Evolutionary conservation across 2,329 filamentous ascomycete species (phyloP), one percentile per base, ranked within the genome.

Genomic region (Fusarium sp.): DNA sequence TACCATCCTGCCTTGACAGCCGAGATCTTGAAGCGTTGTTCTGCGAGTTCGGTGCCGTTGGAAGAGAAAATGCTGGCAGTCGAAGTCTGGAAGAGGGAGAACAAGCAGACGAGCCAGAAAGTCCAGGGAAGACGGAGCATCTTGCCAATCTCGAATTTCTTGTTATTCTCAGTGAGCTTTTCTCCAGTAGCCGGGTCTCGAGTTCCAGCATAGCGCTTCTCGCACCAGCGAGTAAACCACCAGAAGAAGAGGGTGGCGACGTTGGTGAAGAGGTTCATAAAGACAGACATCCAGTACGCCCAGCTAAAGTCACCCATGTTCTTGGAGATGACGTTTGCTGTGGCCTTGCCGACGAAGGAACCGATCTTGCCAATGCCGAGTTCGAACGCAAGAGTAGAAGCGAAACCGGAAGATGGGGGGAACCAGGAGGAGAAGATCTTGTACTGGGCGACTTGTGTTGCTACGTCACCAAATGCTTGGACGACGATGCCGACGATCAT

Each of bases 391-490:
- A 92, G 82, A 0, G 89, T 92, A 0, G 89, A 89, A 0, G 89
- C 90, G 75, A 92, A 92, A 2, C 90, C 90, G 64, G 88, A 86
- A 9, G 84, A 89, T 0, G 90, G 90, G 0, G 89, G 84, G 69
- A 92, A 92, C 90, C 90, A 92, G 0, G 88, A 90, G 0, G 88
- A 90, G 73, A 92, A 92, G 69, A 92, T 87, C 69, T 91, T 90
- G 78, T 91, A 92, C 76, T 91, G 89, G 0, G 90, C 90, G 33
- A 91, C 85, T 72, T 92, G 89, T 0, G 90, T 92, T 0, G 90
- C 88, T 22, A 91, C 89, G 69, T 91, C 90, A n/a, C 90, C 90
- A 0, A 92, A 79, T 0, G 89, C 85, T 31, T 87, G 84, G 14
- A 92, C 80, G 2, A 92, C 81, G 38, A 85, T 80, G 2, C 89